Conservation (phyloP, 192 early-diverging fungal genomes). For the Thamnidium elegans region DNA sequence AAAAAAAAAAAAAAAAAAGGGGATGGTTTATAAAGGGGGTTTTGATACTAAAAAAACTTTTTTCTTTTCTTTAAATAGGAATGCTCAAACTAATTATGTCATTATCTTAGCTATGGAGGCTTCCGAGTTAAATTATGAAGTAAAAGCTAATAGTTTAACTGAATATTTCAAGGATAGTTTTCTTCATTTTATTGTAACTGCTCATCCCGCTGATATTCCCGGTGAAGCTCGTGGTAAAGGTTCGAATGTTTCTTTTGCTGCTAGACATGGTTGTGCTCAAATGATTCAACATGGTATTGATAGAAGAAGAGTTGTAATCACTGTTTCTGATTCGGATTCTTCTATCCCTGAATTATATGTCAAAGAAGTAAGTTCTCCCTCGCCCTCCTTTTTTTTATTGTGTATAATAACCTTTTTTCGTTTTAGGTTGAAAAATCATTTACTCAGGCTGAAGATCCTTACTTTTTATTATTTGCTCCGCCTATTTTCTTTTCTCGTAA, state of each 20-base stretch:
- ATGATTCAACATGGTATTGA: slow-evolving; percentile 35
- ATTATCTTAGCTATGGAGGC: slow-evolving; percentile 78
- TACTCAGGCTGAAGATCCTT: slow-evolving; percentile 43
- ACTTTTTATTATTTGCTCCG: slow-evolving; percentile 40
- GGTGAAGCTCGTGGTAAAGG: slow-evolving; percentile 75
- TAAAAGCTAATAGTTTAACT: slow-evolving; percentile 57
- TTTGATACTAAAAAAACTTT: not conserved
- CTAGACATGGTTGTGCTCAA: slow-evolving; percentile 34
- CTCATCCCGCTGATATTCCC: slow-evolving; percentile 61
- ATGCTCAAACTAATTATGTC: slow-evolving; percentile 48
- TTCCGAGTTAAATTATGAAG: slow-evolving; percentile 49
- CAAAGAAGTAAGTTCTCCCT: slow-evolving; percentile 28
- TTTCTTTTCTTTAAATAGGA: slow-evolving; percentile 23
- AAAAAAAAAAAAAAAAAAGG: no score
- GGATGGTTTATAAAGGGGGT: not conserved
- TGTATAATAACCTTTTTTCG: not conserved
- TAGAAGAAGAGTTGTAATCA: slow-evolving; percentile 61
- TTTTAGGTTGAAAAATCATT: slow-evolving; percentile 40
- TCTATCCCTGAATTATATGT: slow-evolving; percentile 73
- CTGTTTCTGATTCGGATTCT: slow-evolving; percentile 73
- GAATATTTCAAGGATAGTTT: slow-evolving; percentile 57
- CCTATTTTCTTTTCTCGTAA: slow-evolving; percentile 60
- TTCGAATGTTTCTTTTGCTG: slow-evolving; percentile 68
- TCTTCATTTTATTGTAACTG: slow-evolving; percentile 65
- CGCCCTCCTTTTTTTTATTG: slow-evolving; percentile 9